These are phyloP conservation scores for Botryobasidium botryosum DNA, from an alignment of 768 basidiomycete species.

Conservation along the genomic window DNA sequence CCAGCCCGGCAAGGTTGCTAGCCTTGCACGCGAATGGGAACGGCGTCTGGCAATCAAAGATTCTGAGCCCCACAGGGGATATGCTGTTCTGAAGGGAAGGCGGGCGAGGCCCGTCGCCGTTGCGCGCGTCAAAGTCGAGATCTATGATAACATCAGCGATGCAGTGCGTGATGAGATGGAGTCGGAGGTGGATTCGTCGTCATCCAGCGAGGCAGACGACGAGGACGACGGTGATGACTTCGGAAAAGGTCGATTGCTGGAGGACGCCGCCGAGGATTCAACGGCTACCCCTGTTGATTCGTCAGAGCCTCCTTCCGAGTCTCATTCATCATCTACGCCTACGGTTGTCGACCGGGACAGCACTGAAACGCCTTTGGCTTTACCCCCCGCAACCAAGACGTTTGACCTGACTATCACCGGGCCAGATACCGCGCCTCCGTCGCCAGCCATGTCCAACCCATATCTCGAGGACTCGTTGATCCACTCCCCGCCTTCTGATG, in stretches of 20 bases:
- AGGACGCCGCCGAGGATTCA: background rate
- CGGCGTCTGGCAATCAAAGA: constrained; percentile 48
- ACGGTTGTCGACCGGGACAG: background rate
- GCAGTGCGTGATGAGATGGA: constrained; percentile 66
- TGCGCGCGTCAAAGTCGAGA: constrained; percentile 72
- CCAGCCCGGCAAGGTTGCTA: too few species aligned
- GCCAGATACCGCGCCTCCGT: too few species aligned
- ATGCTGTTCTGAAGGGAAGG: constrained; percentile 72
- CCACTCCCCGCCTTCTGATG: too few species aligned
- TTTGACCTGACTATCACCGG: too few species aligned
- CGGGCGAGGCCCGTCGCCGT: constrained; percentile 82
- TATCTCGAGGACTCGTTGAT: too few species aligned
- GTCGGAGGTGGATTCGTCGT: constrained; percentile 41
- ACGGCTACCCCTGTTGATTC: background rate
- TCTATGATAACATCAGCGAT: constrained; percentile 79
- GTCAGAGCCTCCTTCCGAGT: background rate
- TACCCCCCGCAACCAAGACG: too few species aligned
- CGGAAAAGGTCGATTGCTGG: constrained; percentile 1
- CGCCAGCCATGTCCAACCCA: too few species aligned
- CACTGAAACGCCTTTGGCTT: background rate
- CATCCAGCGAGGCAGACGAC: constrained; percentile 47
- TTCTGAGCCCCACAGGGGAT: constrained; percentile 55
- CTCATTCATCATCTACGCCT: background rate
- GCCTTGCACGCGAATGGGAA: constrained; percentile 83
- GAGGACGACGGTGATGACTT: constrained; percentile 48